Base-by-base conservation (phyloP, 768 basidiomycete species). In the Leccinum obscurum region DNA sequence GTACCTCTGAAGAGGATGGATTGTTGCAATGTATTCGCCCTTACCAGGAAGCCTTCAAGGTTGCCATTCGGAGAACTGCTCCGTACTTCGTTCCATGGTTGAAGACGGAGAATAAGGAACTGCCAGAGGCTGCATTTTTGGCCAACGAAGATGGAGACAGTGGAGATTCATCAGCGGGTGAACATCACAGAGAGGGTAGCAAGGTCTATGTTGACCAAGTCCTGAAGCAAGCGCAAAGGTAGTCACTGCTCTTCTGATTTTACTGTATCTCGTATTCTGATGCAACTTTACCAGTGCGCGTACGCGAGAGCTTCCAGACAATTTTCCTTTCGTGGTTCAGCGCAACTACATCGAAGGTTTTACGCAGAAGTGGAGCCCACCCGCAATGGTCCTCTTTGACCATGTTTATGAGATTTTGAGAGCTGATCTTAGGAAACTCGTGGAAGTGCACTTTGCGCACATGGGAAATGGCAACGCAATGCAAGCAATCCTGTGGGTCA, bases 221-320 rank as follows among this genome's bases (percentile, higher is more conserved):
- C 5, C 64, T 83, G 50, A 57, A 72, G 11, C 71, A 72, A 3
- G 84, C 84, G 0, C 66, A 77, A 28, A 65, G 74, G 88, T 87
- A 83, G 73, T 48, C 11, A n/a, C 14, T 9, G 10, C 10, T 17
- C 2, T 20, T 7, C 2, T 5, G 44, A 13, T 35, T 9, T 17
- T 0, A 3, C 49, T 26, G 20, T 20, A 28, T 35, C 13, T 20
- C 35, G 26, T 14, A 7, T 26, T 39, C 24, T 44, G n/a, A 60
- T 20, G 8, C 56, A 13, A 39, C 55, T 28, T 15, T 46, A 55
- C 13, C 58, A 92, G 90, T 22, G 83, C 89, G 1, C 80, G 85
- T 4, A 86, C 88, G 1, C 83, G 90, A 1, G 89, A 91, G 64
- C 78, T 91, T 0, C 89, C 88, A 0, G 85, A 83, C 14, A 80